These are phyloP conservation scores for Raphidocelis subcapitata DNA, from an alignment of 139 green algal genomes.

Conservation along the genomic window DNA sequence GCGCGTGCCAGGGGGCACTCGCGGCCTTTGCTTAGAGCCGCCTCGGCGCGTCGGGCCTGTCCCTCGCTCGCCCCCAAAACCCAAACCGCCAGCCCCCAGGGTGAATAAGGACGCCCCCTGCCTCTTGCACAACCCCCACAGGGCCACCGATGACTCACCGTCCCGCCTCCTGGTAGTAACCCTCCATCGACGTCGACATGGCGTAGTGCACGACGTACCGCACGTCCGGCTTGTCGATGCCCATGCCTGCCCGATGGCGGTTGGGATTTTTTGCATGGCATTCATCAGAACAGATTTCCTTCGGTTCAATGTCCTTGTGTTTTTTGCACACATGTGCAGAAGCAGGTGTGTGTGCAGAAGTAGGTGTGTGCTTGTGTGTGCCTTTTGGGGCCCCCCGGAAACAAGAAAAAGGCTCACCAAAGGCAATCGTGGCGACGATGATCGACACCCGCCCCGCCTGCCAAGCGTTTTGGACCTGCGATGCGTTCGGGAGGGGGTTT, in stretches of 20 bases:
- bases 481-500: conserved; percentile 34
- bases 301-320: background rate
- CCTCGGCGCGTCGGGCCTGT: background rate
- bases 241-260: conserved; percentile 68
- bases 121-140: no score
- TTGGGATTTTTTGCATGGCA: background rate
- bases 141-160: no score
- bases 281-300: background rate
- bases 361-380: background rate
- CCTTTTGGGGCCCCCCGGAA: background rate
- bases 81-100: no score
- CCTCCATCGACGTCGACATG: conserved; percentile 82
- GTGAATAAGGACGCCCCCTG: no score
- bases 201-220: conserved; percentile 88
- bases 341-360: background rate
- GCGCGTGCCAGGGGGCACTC: background rate
- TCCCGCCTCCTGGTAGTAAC: conserved; percentile 67
- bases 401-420: conserved; percentile 22
- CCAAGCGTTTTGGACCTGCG: conserved; percentile 82
- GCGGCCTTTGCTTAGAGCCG: background rate
- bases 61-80: background rate
- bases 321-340: background rate
- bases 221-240: conserved; percentile 71
- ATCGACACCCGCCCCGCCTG: conserved; percentile 62
- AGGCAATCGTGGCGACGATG: conserved; percentile 90